Conservation (phyloP, 1,284 basidiomycete genomes). For the Boletus holoroseus region DNA sequence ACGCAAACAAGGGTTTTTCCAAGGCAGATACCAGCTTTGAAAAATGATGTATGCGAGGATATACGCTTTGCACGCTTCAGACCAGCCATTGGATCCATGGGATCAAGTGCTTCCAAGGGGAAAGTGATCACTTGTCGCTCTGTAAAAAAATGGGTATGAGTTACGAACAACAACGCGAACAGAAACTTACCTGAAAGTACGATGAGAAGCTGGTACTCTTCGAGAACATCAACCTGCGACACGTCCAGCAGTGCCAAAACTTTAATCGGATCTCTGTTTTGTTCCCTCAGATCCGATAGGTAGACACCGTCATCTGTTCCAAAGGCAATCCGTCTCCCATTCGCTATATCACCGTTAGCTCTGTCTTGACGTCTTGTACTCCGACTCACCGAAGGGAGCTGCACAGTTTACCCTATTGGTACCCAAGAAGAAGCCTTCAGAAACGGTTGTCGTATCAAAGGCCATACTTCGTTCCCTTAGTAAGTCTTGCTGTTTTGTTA, state of each 20-base stretch:
- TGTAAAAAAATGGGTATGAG: conserved; percentile 29
- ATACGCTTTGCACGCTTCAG: conserved; percentile 93
- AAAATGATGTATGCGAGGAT: conserved; percentile 95
- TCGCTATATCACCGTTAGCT: conserved; percentile 46
- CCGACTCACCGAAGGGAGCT: conserved; percentile 81
- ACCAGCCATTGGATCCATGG: conserved; percentile 84
- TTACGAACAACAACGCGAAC: background rate
- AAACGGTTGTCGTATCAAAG: conserved; percentile 83
- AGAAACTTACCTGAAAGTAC: conserved; percentile 77
- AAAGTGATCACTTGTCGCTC: conserved; percentile 96
- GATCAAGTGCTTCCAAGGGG: conserved; percentile 89
- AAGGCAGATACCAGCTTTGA: conserved; percentile 93
- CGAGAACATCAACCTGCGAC: conserved; percentile 92
- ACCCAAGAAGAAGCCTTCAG: conserved; percentile 84
- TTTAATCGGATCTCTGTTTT: conserved; percentile 79
- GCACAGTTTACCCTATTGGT: conserved; percentile 88
- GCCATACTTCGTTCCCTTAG: conserved; percentile 82
- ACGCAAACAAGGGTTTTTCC: conserved; percentile 95
- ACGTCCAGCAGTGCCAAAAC: conserved; percentile 89
- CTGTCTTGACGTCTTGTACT: background rate
- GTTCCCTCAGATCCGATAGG: conserved; percentile 79
- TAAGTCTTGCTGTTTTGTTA: conserved; percentile 83
- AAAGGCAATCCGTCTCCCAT: conserved; percentile 86
- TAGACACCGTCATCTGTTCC: conserved; percentile 98
- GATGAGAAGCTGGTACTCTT: conserved; percentile 93